Base-by-base conservation (phyloP, 2,329 filamentous ascomycete species). In the Nannizzia gypsea region DNA sequence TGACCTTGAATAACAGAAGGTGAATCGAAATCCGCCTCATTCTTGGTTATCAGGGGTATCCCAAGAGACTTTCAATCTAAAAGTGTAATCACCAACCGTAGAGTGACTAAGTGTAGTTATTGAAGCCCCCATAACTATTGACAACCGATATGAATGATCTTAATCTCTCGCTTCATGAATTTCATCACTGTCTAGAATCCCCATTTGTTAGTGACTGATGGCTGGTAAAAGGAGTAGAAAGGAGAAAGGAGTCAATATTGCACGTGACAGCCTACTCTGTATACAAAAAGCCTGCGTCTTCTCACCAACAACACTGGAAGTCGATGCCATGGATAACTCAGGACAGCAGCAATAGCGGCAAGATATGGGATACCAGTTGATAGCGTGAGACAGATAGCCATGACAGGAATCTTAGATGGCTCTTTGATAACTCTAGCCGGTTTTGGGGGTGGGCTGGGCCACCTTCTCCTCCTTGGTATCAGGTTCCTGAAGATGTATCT, bases 141-240 rank as follows among this genome's bases (percentile, higher is more conserved):
- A 58, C 44, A 56, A 38, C 22, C 31, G 40, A 56, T 56, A 15
- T 40, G 34, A 24, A 56, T 56, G 15, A 56, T 56, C 22, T 56
- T 56, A 2, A 56, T 40, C n/a, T 56, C 38, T 17, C 34, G 31
- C 26, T 28, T 56, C 34, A 56, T 38, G n/a, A 56, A 26, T 13
- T 22, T 56, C 38, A 38, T 42, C 54, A 56, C 38, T 6, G 38
- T 40, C 54, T 56, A 28, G 22, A 15, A 15, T 24, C 31, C 40
- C 22, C 15, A 3, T 22, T 54, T 40, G 17, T 56, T 26, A 56
- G 54, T 24, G 9, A 36, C 31, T 36, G 3, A 3, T 36, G 13
- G 31, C 31, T 36, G 31, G 31, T 36, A 36, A 36, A 36, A 36
- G 31, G 31, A 6, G 31, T 24, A 34, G 31, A 13, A 56, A 42